Evolutionary conservation across 2,329 filamentous ascomycete genomes (phyloP).

Genomic region (Monosporascus sp.): DNA sequence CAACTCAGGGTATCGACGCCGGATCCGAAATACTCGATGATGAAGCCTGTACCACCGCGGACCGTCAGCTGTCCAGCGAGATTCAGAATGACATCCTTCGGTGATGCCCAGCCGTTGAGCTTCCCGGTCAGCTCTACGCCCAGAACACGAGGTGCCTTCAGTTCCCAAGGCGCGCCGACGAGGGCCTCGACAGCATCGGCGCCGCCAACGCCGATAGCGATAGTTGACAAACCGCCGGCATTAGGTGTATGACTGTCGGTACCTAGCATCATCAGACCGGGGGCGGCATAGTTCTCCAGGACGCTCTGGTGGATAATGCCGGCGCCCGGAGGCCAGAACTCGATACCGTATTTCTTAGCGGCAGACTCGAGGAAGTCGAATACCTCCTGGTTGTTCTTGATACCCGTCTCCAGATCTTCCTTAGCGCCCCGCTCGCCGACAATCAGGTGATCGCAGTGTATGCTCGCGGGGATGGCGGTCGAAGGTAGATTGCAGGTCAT

Average conservation of each 20-base stretch:
- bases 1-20: constrained; percentile 84
- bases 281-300: constrained; percentile 95
- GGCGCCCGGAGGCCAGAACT: constrained; percentile 91
- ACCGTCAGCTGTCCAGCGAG: constrained; percentile 89
- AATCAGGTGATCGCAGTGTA: constrained; percentile 99
- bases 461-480: constrained; percentile 91
- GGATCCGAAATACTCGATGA: constrained; percentile 90
- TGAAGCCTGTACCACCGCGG: constrained; percentile 85
- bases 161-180: constrained; percentile 93
- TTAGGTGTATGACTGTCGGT: constrained; percentile 98
- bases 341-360: constrained; percentile 83
- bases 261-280: constrained; percentile 96
- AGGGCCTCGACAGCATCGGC: constrained; percentile 96
- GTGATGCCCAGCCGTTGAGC: constrained; percentile 84
- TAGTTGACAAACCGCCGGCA: constrained; percentile 86
- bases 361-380: constrained; percentile 97
- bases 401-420: constrained; percentile 76
- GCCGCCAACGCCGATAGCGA: constrained; percentile 95
- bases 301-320: constrained; percentile 98
- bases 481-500: constrained; percentile 90
- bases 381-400: constrained; percentile 90
- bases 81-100: constrained; percentile 91
- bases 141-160: constrained; percentile 88
- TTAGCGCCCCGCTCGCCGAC: constrained; percentile 89
- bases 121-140: constrained; percentile 80